Base-by-base conservation (phyloP, 179 eudicot species). In the Sideroxylon spinosum region DNA sequence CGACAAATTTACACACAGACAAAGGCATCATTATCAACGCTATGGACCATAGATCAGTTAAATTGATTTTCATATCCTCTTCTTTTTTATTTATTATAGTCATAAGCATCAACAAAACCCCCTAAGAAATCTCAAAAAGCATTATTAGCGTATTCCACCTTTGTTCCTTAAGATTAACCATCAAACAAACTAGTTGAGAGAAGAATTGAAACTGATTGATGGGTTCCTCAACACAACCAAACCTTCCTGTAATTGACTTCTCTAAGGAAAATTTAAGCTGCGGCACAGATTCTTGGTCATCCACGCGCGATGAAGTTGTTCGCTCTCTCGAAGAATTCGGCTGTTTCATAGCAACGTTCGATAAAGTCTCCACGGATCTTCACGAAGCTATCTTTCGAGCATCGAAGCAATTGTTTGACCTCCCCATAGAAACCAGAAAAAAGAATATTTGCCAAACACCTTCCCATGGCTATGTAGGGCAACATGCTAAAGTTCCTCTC, bases 381-480 rank as follows among this genome's bases (percentile, higher is more conserved):
- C 83, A 84, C 77, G 22, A 75, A 20, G 81, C 78, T 1, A 82
- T 81, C 13, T 84, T 86, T 46, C 48, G 44, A 1, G 85, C 85
- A 4, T 63, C 88, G 3, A 48, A 84, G 74, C 72, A 86, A 23
- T 55, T 86, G 48, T 74, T n/a, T n/a, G 80, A 77, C 66, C 88
- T 86, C 28, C 88, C 88, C 14, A 60, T 17, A 9, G 81, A 79
- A 32, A 79, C 77, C n/a, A 86, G 82, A 77, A 37, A 78, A 0
- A 68, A 7, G 12, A 86, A 86, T 72, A 77, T 57, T 56, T 79
- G 74, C 9, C n/a, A 79, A 11, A 79, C 83, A 23, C 86, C 82
- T 26, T 59, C 82, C 17, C 86, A 84, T 78, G 88, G 88, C 55
- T 86, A 84, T 69, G 85, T 86, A 4, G 88, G 86, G 22, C 82